Evolutionary conservation across 495 filamentous ascomycete species (phyloP).

Genomic region (Aspergillus wentii): DNA sequence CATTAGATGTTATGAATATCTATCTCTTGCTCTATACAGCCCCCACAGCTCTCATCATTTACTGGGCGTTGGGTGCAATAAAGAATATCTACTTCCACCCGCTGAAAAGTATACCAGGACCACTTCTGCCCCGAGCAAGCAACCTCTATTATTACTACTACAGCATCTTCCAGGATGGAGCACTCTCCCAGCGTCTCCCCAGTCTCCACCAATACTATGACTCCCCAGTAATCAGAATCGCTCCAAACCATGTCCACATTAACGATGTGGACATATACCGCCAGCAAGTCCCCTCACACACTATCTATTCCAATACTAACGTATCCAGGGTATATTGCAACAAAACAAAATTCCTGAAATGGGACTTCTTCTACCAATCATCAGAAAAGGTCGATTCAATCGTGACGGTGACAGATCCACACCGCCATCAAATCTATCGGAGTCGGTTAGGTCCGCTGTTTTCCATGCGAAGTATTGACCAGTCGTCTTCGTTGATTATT

Average conservation of each 20-base stretch:
- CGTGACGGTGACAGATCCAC: background rate
- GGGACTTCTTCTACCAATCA: background rate
- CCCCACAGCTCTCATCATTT: too few relatives aligned
- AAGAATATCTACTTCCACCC: background rate
- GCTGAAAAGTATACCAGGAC: background rate
- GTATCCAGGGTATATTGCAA: background rate
- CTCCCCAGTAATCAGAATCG: background rate
- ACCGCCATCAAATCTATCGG: background rate
- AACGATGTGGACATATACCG: background rate
- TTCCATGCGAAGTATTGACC: background rate
- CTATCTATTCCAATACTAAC: background rate
- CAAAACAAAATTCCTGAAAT: background rate
- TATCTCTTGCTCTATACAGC: too few relatives aligned
- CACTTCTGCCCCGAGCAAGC: background rate
- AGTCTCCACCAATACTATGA: background rate
- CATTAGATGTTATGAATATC: too few relatives aligned
- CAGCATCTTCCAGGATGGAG: background rate
- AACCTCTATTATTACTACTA: background rate
- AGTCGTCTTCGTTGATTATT: background rate
- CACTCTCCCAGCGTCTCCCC: background rate
- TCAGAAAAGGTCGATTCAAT: background rate
- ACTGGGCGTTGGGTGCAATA: too few relatives aligned
- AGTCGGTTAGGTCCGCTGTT: background rate
- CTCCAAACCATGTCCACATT: background rate
- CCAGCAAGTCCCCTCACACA: background rate